Percentiles rank a stretch among this genome's conserved stretches.
These are phyloP conservation scores for Aureobasidium vineae DNA, from an alignment of 2,329 filamentous ascomycete species.

Conservation along the genomic window DNA sequence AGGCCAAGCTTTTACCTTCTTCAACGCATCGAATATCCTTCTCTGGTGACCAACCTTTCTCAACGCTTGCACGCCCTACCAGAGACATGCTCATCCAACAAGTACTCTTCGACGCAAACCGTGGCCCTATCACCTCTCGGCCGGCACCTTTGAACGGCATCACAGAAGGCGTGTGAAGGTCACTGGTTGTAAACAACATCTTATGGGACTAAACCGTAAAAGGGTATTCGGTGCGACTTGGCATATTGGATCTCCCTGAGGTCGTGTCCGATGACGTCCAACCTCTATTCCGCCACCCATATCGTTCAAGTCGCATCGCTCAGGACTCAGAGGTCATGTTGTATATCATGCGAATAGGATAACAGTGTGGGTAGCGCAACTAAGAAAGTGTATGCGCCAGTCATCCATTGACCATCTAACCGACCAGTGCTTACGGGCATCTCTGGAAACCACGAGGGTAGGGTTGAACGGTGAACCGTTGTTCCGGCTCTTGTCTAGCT, in stretches of 20 bases:
- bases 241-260: conserved; percentile 7
- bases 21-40: background rate
- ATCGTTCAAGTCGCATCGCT: background rate
- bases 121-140: background rate
- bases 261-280: conserved; percentile 10
- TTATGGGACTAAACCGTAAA: background rate
- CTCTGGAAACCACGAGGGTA: background rate
- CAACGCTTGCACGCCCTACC: background rate
- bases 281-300: background rate
- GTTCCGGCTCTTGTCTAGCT: conserved; percentile 1
- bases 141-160: background rate
- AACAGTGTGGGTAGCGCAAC: background rate
- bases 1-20: background rate
- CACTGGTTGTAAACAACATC: background rate
- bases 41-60: background rate
- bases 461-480: conserved; percentile 7
- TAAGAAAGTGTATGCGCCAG: background rate
- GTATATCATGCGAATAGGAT: background rate
- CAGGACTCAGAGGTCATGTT: background rate
- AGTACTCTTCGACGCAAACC: background rate
- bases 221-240: conserved; percentile 22
- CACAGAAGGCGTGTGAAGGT: background rate
- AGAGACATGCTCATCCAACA: background rate
- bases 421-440: background rate
- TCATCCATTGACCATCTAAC: background rate